A percentile compares a stretch with the other conserved stretches of the same genome.
Evolutionary conservation across 202 grass and related monocot species (phyloP).

Genomic region (Musa balbisiana): DNA sequence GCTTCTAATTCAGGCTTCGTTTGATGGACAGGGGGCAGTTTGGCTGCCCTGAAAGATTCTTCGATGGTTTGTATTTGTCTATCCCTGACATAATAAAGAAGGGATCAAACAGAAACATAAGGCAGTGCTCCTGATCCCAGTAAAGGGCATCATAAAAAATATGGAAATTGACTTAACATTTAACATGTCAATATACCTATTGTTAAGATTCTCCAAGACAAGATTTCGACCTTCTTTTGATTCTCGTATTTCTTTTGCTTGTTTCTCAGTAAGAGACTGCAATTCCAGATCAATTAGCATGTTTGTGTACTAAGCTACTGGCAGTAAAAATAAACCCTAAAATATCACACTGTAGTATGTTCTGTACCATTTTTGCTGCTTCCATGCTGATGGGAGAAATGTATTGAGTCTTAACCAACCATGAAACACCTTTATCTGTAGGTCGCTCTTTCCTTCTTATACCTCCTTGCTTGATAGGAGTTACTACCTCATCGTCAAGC

Average conservation of each 20-base stretch:
- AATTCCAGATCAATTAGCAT: slow-evolving; percentile 14
- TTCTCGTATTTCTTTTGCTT: slow-evolving; percentile 94
- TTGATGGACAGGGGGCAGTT: slow-evolving; percentile 77
- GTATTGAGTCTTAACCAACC: slow-evolving; percentile 99
- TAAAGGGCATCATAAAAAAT: background rate
- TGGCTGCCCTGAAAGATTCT: slow-evolving; percentile 87
- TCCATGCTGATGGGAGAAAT: slow-evolving; percentile 91
- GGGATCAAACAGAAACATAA: slow-evolving; percentile 25
- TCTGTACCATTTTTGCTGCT: slow-evolving; percentile 69
- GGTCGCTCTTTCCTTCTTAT: slow-evolving; percentile 93
- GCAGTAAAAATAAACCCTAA: background rate
- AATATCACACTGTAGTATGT: background rate
- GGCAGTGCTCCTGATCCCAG: background rate
- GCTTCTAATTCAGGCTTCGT: slow-evolving; percentile 70
- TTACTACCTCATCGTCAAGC: slow-evolving; percentile 76
- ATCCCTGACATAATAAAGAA: slow-evolving; percentile 53
- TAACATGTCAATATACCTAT: slow-evolving; percentile 38
- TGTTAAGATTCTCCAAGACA: slow-evolving; percentile 84
- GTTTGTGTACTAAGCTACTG: background rate
- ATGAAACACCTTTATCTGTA: slow-evolving; percentile 93
- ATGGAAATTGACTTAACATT: slow-evolving; percentile 10
- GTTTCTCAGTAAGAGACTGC: slow-evolving; percentile 91
- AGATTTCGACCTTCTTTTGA: slow-evolving; percentile 58
- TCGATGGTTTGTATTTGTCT: slow-evolving; percentile 90
- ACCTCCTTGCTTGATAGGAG: slow-evolving; percentile 85